A percentile compares a stretch with the other conserved stretches of the same genome.
phyloP scores from a whole-genome alignment of 352 stramenopile species.

The Phytophthora pinifolia region DNA sequence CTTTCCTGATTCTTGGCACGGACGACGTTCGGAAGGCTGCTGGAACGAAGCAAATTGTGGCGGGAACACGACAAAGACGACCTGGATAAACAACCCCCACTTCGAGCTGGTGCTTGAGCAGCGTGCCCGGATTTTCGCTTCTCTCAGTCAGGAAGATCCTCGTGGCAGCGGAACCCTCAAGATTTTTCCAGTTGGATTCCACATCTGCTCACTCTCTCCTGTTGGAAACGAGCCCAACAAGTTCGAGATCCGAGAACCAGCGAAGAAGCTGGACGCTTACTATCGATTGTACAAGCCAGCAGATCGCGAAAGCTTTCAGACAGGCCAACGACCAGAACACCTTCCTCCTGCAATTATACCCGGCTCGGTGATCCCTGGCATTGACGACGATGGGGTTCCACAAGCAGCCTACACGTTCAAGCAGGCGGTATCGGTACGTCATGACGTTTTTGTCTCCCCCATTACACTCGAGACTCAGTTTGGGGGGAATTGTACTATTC shows the following conservation, averaged over 20 bases:
- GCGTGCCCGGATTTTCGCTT: slow-evolving; percentile 67
- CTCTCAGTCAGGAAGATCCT: slow-evolving; percentile 79
- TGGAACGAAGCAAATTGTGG: slow-evolving; percentile 83
- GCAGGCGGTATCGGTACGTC: slow-evolving; percentile 71
- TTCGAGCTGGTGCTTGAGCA: slow-evolving; percentile 75
- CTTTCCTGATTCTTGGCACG: slow-evolving; percentile 88
- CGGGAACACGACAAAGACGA: slow-evolving; percentile 81
- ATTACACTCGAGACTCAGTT: no score
- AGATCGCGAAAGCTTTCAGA: slow-evolving; percentile 59
- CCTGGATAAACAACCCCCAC: slow-evolving; percentile 87
- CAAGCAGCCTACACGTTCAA: slow-evolving; percentile 86
- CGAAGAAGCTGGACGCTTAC: slow-evolving; percentile 57
- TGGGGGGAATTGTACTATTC: background rate
- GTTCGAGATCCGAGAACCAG: slow-evolving; percentile 65
- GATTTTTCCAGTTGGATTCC: slow-evolving; percentile 80
- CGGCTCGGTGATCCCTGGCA: slow-evolving; percentile 60
- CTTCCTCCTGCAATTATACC: slow-evolving; percentile 75
- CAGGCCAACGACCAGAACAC: slow-evolving; percentile 45
- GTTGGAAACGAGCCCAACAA: slow-evolving; percentile 36
- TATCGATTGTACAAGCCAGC: slow-evolving; percentile 76
- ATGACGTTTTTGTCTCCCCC: background rate
- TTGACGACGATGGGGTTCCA: slow-evolving; percentile 67
- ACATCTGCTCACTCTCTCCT: slow-evolving; percentile 63
- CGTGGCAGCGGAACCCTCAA: slow-evolving; percentile 68
- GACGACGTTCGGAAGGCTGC: slow-evolving; percentile 66